A percentile compares a stretch with the other conserved stretches of the same genome.
Conservation (phyloP, 2,329 filamentous ascomycete genomes). For the Claviceps capensis region DNA sequence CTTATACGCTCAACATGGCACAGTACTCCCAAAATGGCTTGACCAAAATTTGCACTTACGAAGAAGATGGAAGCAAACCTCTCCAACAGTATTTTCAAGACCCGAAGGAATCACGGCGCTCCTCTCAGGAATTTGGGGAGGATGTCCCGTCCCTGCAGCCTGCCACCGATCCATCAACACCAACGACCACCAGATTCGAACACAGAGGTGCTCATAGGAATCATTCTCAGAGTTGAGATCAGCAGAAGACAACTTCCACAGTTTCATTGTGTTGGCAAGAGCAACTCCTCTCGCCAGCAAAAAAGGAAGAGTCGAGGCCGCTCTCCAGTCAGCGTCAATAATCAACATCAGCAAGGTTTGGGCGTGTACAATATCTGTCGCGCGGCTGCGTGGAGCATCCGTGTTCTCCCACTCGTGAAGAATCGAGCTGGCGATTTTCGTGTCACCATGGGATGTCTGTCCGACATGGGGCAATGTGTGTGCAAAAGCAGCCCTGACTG, state of each 20-base stretch:
- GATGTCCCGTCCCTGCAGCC: conserved; percentile 50
- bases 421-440: conserved; percentile 31
- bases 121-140: conserved; percentile 48
- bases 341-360: conserved; percentile 54
- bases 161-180: conserved; percentile 63
- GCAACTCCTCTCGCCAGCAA: conserved; percentile 54
- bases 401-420: conserved; percentile 38
- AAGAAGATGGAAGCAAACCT: conserved; percentile 48
- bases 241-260: conserved; percentile 32
- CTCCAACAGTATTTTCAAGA: conserved; percentile 46
- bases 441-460: conserved; percentile 25
- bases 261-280: conserved; percentile 49
- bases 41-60: conserved; percentile 32
- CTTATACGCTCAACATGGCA: not conserved
- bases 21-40: not conserved
- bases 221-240: conserved; percentile 39
- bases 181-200: conserved; percentile 59
- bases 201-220: conserved; percentile 45
- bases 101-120: conserved; percentile 45
- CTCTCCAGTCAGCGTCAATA: conserved; percentile 45
- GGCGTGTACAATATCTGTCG: conserved; percentile 43
- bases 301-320: conserved; percentile 32
- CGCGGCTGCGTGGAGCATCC: conserved; percentile 22
- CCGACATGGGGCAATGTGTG: conserved; percentile 47
- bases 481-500: conserved; percentile 49